Evolutionary conservation across 202 grass and related monocot genomes (phyloP).

Genomic region (Dendrocalamus latiflorus): DNA sequence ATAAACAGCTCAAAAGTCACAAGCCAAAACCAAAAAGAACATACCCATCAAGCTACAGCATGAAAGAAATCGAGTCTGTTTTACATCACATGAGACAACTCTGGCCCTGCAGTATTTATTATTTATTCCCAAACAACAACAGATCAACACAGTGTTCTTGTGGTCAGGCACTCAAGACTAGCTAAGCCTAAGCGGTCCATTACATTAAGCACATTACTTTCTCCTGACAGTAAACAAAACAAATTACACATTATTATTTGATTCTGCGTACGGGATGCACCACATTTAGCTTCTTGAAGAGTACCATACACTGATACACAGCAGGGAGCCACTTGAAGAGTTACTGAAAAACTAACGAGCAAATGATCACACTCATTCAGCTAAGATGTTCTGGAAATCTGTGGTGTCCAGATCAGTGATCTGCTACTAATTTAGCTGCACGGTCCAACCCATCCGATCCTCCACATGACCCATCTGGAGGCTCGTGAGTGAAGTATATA

Average conservation of each 20-base stretch:
- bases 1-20: too few relatives aligned
- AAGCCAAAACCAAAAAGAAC: too few relatives aligned
- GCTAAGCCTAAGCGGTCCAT: not conserved
- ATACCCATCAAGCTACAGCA: too few relatives aligned
- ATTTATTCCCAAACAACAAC: not conserved
- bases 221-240: not conserved
- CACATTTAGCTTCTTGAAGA: too few relatives aligned
- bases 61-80: too few relatives aligned
- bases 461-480: slow-evolving; percentile 73
- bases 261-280: not conserved
- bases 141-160: not conserved
- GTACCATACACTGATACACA: not conserved
- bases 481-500: slow-evolving; percentile 64
- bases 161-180: too few relatives aligned
- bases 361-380: not conserved
- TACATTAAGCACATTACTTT: not conserved
- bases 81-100: too few relatives aligned
- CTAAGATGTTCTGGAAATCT: not conserved
- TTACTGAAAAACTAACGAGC: not conserved
- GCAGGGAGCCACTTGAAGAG: not conserved
- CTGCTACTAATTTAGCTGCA: slow-evolving; percentile 49
- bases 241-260: not conserved
- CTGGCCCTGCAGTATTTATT: too few relatives aligned
- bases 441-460: slow-evolving; percentile 72
- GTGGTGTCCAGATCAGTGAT: not conserved